These are phyloP conservation scores for Tetracladium setigerum DNA, from an alignment of 495 filamentous ascomycete genomes.

Conservation along the genomic window DNA sequence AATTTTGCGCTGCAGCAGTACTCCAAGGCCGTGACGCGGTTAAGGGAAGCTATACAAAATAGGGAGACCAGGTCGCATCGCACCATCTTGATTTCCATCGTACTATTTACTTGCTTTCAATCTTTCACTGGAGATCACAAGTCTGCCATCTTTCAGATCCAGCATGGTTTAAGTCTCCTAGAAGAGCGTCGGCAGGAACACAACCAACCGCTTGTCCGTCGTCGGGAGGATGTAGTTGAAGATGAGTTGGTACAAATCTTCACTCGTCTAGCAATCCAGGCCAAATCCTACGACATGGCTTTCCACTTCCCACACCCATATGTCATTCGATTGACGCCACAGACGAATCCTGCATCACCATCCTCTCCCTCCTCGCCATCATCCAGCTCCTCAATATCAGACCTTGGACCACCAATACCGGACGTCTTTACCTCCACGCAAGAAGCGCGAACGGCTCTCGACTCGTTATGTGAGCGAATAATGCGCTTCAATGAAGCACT, in stretches of 20 bases:
- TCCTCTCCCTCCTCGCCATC: slow-evolving; percentile 31
- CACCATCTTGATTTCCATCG: slow-evolving; percentile 19
- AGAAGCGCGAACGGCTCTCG: slow-evolving; percentile 42
- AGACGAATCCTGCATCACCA: slow-evolving; percentile 17
- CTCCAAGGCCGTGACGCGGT: slow-evolving; percentile 14
- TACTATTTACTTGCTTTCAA: slow-evolving; percentile 22
- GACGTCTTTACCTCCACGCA: slow-evolving; percentile 36
- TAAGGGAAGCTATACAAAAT: slow-evolving; percentile 17
- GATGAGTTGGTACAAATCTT: slow-evolving; percentile 52
- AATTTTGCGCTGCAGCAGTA: slow-evolving; percentile 21
- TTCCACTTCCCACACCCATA: slow-evolving; percentile 51
- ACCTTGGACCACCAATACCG: slow-evolving; percentile 33
- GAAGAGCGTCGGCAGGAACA: slow-evolving; percentile 18
- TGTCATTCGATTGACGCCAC: slow-evolving; percentile 41
- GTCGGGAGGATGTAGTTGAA: slow-evolving; percentile 36
- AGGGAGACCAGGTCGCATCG: slow-evolving; percentile 17
- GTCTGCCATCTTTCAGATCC: slow-evolving; percentile 19
- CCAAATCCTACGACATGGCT: slow-evolving; percentile 53
- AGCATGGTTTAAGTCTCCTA: slow-evolving; percentile 17
- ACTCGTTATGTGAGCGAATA: slow-evolving; percentile 40
- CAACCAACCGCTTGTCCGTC: slow-evolving; percentile 26
- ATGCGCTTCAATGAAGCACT: slow-evolving; percentile 46
- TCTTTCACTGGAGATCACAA: slow-evolving; percentile 20
- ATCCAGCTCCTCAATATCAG: slow-evolving; percentile 34
- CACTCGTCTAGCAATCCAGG: slow-evolving; percentile 47